A percentile compares a stretch with the other conserved stretches of the same genome.
phyloP scores from a whole-genome alignment of 2,329 filamentous ascomycete species.

The Fusarium burgessii region DNA sequence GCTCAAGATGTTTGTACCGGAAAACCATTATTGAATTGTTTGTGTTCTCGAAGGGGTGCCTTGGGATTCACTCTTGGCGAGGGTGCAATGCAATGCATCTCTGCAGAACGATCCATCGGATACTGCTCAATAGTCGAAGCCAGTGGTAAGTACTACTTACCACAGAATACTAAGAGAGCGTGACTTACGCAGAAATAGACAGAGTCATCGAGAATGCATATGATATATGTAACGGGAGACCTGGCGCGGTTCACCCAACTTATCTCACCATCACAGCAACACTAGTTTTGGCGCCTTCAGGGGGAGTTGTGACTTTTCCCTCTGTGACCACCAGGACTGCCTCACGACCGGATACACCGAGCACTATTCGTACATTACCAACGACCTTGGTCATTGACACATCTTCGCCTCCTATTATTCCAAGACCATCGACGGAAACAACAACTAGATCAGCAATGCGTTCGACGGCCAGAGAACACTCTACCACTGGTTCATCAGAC shows the following conservation, averaged over 20 bases:
- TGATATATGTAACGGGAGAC: constrained; percentile 67
- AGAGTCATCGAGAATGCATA: constrained; percentile 62
- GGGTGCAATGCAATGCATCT: constrained; percentile 75
- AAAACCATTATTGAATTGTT: constrained; percentile 67
- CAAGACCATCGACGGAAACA: constrained; percentile 22
- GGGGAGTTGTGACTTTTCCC: constrained; percentile 49
- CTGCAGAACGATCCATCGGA: constrained; percentile 62
- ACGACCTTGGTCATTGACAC: constrained; percentile 48
- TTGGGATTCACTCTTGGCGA: constrained; percentile 79
- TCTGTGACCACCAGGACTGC: constrained; percentile 27
- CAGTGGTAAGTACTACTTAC: constrained; percentile 45
- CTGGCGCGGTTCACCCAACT: constrained; percentile 66
- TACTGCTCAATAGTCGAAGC: constrained; percentile 63
- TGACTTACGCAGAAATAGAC: constrained; percentile 48
- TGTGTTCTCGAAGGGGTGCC: constrained; percentile 70
- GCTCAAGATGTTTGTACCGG: constrained; percentile 60
- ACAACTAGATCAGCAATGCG: constrained; percentile 8
- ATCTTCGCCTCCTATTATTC: constrained; percentile 37
- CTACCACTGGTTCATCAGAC: constrained; percentile 1
- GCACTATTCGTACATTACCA: constrained; percentile 38
- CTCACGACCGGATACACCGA: constrained; percentile 22
- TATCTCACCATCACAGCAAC: constrained; percentile 70
- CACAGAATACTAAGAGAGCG: neutral
- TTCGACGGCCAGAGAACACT: constrained; percentile 9
- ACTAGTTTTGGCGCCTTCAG: constrained; percentile 54